These are phyloP conservation scores for Termitomyces sp. DNA, from an alignment of 768 basidiomycete species.

Conservation along the genomic window DNA sequence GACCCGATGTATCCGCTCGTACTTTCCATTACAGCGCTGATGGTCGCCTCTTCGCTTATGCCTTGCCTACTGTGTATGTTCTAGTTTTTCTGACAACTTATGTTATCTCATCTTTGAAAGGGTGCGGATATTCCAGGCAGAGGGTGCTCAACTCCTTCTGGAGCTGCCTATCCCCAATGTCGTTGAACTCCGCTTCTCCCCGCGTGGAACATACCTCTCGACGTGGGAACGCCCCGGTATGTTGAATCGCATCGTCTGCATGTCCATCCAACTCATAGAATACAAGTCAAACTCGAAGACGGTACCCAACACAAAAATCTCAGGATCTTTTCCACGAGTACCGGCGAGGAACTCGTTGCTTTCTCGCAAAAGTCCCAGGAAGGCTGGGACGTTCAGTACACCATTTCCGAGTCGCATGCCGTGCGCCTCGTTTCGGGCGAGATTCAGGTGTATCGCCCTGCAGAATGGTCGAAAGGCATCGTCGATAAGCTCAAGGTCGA, in stretches of 20 bases:
- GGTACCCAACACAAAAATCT: slow-evolving; percentile 92
- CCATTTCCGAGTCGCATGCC: slow-evolving; percentile 84
- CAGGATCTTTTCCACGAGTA: slow-evolving; percentile 81
- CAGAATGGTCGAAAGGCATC: slow-evolving; percentile 76
- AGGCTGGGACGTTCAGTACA: slow-evolving; percentile 90
- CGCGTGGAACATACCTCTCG: slow-evolving; percentile 88
- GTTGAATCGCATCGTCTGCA: slow-evolving; percentile 14
- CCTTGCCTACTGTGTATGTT: slow-evolving; percentile 69
- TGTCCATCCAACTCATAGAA: background rate
- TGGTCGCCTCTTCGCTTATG: slow-evolving; percentile 85
- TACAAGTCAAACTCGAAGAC: slow-evolving; percentile 78
- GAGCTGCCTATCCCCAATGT: slow-evolving; percentile 74
- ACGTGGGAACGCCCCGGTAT: slow-evolving; percentile 90
- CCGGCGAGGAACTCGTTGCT: slow-evolving; percentile 81
- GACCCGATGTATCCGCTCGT: slow-evolving; percentile 69
- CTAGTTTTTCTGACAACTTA: slow-evolving; percentile 12
- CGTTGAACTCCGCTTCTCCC: slow-evolving; percentile 88
- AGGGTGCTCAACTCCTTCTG: slow-evolving; percentile 67
- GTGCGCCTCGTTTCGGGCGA: slow-evolving; percentile 77
- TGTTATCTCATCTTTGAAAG: slow-evolving; percentile 31
- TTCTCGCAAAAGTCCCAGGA: slow-evolving; percentile 92
- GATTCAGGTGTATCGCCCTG: slow-evolving; percentile 79
- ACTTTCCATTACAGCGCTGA: slow-evolving; percentile 82
- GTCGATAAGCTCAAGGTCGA: slow-evolving; percentile 82
- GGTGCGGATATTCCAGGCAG: slow-evolving; percentile 74